These are phyloP conservation scores for Litchi chinensis DNA, from an alignment of 345 rosid species.

Conservation along the genomic window DNA sequence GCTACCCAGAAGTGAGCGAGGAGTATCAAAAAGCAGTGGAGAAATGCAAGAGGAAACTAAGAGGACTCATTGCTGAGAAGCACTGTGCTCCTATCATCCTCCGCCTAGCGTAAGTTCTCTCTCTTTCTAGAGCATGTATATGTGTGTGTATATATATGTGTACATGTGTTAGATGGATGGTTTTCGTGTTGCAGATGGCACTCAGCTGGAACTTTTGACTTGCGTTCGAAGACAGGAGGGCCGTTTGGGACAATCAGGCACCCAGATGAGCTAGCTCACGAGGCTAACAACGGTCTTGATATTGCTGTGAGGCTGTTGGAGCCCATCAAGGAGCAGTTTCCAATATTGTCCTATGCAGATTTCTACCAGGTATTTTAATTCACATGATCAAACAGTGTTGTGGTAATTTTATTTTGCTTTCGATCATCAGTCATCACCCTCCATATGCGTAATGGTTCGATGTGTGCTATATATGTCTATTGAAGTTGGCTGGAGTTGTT, in stretches of 20 bases:
- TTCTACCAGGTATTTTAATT: conserved; percentile 61
- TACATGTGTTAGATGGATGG: not conserved
- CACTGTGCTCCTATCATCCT: conserved; percentile 87
- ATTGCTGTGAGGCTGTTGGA: conserved; percentile 76
- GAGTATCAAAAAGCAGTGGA: conserved; percentile 67
- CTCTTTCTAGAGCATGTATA: not conserved
- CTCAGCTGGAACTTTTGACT: conserved; percentile 87
- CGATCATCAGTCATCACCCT: too few species aligned
- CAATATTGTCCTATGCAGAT: conserved; percentile 71
- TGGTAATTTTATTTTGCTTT: too few species aligned
- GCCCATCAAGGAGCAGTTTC: conserved; percentile 73
- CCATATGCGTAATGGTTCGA: not conserved
- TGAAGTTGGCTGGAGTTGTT: conserved; percentile 84
- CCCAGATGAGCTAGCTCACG: conserved; percentile 67
- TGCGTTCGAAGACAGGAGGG: conserved; percentile 74
- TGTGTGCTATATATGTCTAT: not conserved
- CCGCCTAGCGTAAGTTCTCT: conserved; percentile 64
- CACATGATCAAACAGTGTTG: not conserved
- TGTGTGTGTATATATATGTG: not conserved
- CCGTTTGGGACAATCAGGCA: conserved; percentile 89
- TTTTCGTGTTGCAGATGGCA: conserved; percentile 66
- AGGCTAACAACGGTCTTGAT: conserved; percentile 88
- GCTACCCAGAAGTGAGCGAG: conserved; percentile 68
- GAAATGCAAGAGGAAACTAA: conserved; percentile 75
- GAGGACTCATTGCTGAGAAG: conserved; percentile 81